Evolutionary conservation across 495 filamentous ascomycete species (phyloP).

Genomic region (Aspergillus biplanus): DNA sequence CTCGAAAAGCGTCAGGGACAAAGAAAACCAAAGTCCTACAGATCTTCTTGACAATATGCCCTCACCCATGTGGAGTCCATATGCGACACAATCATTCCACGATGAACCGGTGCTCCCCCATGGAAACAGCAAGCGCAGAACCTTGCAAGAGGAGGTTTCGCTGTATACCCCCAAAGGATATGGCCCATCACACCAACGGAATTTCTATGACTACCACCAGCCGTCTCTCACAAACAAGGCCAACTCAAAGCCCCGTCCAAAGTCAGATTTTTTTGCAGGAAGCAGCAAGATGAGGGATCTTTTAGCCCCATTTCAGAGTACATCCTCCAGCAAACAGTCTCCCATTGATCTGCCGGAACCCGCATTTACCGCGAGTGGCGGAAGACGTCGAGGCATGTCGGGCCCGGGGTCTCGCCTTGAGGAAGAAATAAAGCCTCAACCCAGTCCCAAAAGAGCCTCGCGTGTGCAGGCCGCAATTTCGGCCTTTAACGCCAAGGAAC

Average conservation of each 20-base stretch:
- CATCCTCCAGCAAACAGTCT: slow-evolving; percentile 31
- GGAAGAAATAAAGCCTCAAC: slow-evolving; percentile 29
- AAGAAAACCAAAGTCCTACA: slow-evolving; percentile 72
- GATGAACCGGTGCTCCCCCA: slow-evolving; percentile 40
- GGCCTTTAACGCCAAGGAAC: slow-evolving; percentile 57
- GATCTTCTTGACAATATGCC: slow-evolving; percentile 51
- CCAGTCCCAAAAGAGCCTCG: slow-evolving; percentile 47
- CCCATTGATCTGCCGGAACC: slow-evolving; percentile 18
- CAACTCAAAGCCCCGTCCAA: slow-evolving; percentile 52
- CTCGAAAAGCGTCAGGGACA: slow-evolving; percentile 61
- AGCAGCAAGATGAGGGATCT: slow-evolving; percentile 45
- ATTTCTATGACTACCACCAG: slow-evolving; percentile 61
- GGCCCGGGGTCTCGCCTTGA: slow-evolving; percentile 29
- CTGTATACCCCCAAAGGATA: slow-evolving; percentile 66
- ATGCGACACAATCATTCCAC: slow-evolving; percentile 52
- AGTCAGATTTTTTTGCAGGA: slow-evolving; percentile 52
- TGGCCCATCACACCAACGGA: slow-evolving; percentile 65
- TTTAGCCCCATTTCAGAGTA: slow-evolving; percentile 29
- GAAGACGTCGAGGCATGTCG: slow-evolving; percentile 27
- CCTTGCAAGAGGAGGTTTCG: slow-evolving; percentile 60
- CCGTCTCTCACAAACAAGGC: slow-evolving; percentile 54
- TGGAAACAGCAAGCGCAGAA: slow-evolving; percentile 44
- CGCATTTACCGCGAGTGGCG: slow-evolving; percentile 25
- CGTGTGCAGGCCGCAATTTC: slow-evolving; percentile 71
- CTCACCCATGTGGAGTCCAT: slow-evolving; percentile 81